Conservation (phyloP, 108 stramenopile species). For the Bacterosira constricta region DNA sequence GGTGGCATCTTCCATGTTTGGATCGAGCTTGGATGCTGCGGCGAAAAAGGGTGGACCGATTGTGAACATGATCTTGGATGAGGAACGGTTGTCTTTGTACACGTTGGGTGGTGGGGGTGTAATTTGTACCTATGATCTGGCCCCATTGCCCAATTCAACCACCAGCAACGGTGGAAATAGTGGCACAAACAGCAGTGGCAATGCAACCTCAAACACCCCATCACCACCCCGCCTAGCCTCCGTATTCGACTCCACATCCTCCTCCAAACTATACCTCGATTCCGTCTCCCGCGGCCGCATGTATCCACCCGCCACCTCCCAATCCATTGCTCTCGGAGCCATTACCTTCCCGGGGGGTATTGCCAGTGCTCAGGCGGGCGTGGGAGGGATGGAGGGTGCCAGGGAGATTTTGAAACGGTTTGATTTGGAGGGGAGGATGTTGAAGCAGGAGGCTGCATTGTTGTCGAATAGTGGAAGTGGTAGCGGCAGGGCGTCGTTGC, state of each 20-base stretch:
- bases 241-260: slow-evolving; percentile 60
- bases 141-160: slow-evolving; percentile 15
- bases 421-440: slow-evolving; percentile 46
- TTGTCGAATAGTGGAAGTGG: slow-evolving; percentile 7
- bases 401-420: slow-evolving; percentile 68
- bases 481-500: background rate
- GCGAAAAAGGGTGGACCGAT: slow-evolving; percentile 72
- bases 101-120: slow-evolving; percentile 73
- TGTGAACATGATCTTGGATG: slow-evolving; percentile 68
- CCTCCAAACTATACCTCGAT: slow-evolving; percentile 77
- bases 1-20: slow-evolving; percentile 53
- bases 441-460: slow-evolving; percentile 19
- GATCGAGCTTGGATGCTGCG: slow-evolving; percentile 51
- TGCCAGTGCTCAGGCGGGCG: slow-evolving; percentile 76
- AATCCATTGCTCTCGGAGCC: slow-evolving; percentile 45
- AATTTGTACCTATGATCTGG: slow-evolving; percentile 79
- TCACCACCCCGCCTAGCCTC: slow-evolving; percentile 54
- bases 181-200: background rate
- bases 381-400: slow-evolving; percentile 91
- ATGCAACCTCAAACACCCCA: background rate
- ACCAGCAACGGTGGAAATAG: background rate
- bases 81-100: slow-evolving; percentile 74
- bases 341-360: slow-evolving; percentile 78
- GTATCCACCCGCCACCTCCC: slow-evolving; percentile 60
- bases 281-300: slow-evolving; percentile 70